Percentiles rank a stretch among this genome's conserved stretches.
These are phyloP conservation scores for Blastobotrys arbuscula DNA, from an alignment of 1,139 yeast species.

Conservation along the genomic window DNA sequence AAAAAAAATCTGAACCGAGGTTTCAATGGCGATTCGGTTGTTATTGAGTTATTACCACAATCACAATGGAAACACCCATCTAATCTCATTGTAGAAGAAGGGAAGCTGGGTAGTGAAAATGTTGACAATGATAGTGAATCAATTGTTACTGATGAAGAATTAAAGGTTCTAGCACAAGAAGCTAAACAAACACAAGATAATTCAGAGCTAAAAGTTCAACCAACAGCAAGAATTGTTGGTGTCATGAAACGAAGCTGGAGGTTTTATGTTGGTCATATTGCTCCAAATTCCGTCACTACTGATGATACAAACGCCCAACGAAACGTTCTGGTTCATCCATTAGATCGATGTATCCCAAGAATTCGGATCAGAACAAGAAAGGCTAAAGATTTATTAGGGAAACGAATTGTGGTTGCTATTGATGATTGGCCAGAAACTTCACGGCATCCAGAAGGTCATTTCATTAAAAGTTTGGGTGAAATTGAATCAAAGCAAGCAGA, in stretches of 20 bases:
- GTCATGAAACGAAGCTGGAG: constrained; percentile 91
- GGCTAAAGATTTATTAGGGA: constrained; percentile 72
- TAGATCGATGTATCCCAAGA: constrained; percentile 87
- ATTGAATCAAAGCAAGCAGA: constrained; percentile 93
- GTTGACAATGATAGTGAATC: constrained; percentile 38
- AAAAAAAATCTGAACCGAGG: constrained; percentile 82
- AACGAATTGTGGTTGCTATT: constrained; percentile 84
- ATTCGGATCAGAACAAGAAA: constrained; percentile 83
- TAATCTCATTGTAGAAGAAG: constrained; percentile 71
- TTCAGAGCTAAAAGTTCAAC: constrained; percentile 52
- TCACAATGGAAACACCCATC: constrained; percentile 87
- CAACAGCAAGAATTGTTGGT: constrained; percentile 91
- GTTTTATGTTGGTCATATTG: constrained; percentile 90
- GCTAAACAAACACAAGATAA: constrained; percentile 55
- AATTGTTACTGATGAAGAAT: constrained; percentile 65
- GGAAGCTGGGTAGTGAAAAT: constrained; percentile 46
- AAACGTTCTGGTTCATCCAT: constrained; percentile 75
- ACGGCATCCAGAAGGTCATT: constrained; percentile 91
- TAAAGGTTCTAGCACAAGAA: constrained; percentile 68
- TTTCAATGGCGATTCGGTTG: constrained; percentile 86
- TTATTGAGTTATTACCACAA: constrained; percentile 83
- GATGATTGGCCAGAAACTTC: constrained; percentile 89
- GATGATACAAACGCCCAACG: constrained; percentile 48
- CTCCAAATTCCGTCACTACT: constrained; percentile 64
- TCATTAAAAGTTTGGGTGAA: constrained; percentile 81